phyloP scores from a whole-genome alignment of 2,329 filamentous ascomycete species.

The Aspergillus arachidicola region DNA sequence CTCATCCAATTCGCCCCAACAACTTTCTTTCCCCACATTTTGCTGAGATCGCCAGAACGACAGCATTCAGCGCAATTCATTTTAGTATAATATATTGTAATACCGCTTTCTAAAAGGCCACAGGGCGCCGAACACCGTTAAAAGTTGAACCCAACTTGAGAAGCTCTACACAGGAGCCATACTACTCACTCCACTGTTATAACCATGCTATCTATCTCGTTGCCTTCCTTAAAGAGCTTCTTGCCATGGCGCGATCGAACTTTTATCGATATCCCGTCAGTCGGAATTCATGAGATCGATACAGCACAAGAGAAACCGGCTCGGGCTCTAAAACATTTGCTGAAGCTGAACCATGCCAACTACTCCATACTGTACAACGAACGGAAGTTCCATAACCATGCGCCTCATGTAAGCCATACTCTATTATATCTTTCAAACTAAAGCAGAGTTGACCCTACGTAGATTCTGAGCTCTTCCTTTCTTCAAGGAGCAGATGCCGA shows the following conservation, averaged over 20 bases:
- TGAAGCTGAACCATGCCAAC: constrained; percentile 90
- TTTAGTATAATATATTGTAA: background rate
- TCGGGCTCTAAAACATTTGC: constrained; percentile 82
- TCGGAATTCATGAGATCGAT: constrained; percentile 78
- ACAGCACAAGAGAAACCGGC: constrained; percentile 75
- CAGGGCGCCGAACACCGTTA: background rate
- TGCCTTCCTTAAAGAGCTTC: constrained; percentile 28
- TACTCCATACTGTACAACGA: constrained; percentile 80
- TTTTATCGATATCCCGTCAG: constrained; percentile 60
- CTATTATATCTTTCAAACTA: background rate
- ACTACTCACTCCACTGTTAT: background rate
- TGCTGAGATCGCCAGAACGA: constrained; percentile 4
- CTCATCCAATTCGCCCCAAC: constrained; percentile 9
- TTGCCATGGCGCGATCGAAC: constrained; percentile 26
- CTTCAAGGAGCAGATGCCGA: constrained; percentile 74
- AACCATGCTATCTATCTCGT: constrained; percentile 25
- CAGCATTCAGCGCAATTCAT: constrained; percentile 4
- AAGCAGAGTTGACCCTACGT: constrained; percentile 16
- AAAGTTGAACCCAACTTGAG: background rate
- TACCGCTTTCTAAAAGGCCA: background rate
- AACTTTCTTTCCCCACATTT: constrained; percentile 12
- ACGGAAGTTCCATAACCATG: constrained; percentile 77
- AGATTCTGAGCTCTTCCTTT: constrained; percentile 81
- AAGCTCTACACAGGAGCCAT: background rate
- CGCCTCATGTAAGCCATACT: constrained; percentile 63